Percentiles rank a stretch among this genome's conserved stretches.
phyloP scores from a whole-genome alignment of 306 rosid genomes.

The Ochetophila trinervis region DNA sequence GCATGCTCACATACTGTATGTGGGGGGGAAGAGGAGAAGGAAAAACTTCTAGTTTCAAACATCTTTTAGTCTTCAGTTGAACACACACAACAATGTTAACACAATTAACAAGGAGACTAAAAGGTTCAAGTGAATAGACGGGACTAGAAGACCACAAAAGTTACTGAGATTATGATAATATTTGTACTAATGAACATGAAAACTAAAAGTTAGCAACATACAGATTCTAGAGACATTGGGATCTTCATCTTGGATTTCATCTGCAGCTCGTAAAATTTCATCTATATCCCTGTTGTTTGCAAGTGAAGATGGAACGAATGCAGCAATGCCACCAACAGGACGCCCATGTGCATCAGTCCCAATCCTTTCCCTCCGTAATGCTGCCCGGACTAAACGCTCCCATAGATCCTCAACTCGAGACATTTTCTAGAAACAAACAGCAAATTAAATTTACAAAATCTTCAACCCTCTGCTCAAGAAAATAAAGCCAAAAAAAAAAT shows the following conservation, averaged over 20 bases:
- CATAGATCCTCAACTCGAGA: constrained; percentile 74
- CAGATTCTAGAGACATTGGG: constrained; percentile 81
- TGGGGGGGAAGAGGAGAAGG: constrained; percentile 2
- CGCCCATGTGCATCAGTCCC: constrained; percentile 67
- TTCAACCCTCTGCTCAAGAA: too few species aligned
- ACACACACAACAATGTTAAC: neutral
- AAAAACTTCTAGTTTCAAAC: neutral
- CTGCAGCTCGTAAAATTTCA: constrained; percentile 92
- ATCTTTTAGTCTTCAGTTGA: neutral
- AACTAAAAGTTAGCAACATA: constrained; percentile 24
- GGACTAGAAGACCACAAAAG: neutral
- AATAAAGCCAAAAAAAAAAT: neutral
- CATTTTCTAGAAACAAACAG: constrained; percentile 43
- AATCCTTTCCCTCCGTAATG: constrained; percentile 69
- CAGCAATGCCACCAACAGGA: constrained; percentile 70
- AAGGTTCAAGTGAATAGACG: too few species aligned
- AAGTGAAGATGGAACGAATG: constrained; percentile 86
- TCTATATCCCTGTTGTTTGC: constrained; percentile 91
- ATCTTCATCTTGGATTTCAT: constrained; percentile 89
- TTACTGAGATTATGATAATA: neutral
- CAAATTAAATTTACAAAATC: neutral
- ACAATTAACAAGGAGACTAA: too few species aligned
- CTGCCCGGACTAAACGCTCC: constrained; percentile 91
- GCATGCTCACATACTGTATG: constrained; percentile 95
- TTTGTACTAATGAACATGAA: neutral